Evolutionary conservation across 192 early-diverging fungal genomes (phyloP), one percentile per base, ranked within the genome.

Genomic region (Podila clonocystis): DNA sequence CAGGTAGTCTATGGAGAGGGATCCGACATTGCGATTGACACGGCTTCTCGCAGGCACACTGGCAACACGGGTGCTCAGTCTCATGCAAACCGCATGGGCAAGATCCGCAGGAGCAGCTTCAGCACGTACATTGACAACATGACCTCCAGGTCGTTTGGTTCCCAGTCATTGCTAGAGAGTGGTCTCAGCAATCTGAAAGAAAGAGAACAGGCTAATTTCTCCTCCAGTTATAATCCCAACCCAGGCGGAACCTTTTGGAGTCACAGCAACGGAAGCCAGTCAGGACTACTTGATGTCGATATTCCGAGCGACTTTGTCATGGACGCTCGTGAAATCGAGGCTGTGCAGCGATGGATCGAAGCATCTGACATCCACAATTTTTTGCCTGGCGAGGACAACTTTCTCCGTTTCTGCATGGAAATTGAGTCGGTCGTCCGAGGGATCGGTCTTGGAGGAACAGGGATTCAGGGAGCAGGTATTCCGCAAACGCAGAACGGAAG

Each of bases 351-450:
- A 6, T 84, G 83, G 83, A 50, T 84, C 5, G 58, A 57, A n/a
- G 76, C 74, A 19, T 7, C 76, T 4, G 77, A 68, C 9, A 74
- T 84, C 24, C 68, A 84, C 33, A 84, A 82, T 41, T 82, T 84
- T 48, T 67, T 84, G 64, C 83, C 77, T 8, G 75, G 83, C 20
- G 83, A 84, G 26, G 83, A 84, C 50, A 73, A 70, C 28, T 84
- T 84, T 68, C 60, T 79, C 50, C 67, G 77, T 20, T 84, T 79
- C 58, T 84, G 83, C 45, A 84, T 84, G 75, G 83, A 84, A 38
- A 48, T 84, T 28, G 76, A 84, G 20, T 58, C 73, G 0, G 62
- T 84, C n/a, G 65, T 77, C n/a, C 45, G 63, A 15, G 72, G 75
- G 19, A 20, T 84, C 24, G 72, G 75, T 19, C 68, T 80, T 17